Conservation (phyloP, 306 rosid genomes). For the Prinsepia uniflora region DNA sequence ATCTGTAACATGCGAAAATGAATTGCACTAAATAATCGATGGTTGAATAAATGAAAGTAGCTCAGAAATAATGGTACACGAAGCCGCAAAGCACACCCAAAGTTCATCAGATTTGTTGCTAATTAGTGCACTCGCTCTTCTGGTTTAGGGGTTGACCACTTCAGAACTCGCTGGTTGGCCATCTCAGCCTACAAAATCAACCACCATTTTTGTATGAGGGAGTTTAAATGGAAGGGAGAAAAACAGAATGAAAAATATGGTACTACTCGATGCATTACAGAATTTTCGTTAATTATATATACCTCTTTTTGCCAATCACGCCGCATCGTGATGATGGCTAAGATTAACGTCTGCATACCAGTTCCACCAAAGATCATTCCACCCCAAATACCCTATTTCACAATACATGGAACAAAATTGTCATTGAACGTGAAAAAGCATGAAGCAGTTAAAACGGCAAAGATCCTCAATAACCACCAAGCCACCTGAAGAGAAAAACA, state of each 20-base stretch:
- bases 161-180: constrained; percentile 32
- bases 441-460: neutral
- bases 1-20: too few species aligned
- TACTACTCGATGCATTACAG: too few species aligned
- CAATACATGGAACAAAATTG: neutral
- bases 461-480: neutral
- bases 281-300: neutral
- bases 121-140: constrained; percentile 2
- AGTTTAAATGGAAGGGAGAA: neutral
- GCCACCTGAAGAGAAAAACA: neutral
- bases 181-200: constrained; percentile 39
- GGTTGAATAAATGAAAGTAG: neutral
- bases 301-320: constrained; percentile 71
- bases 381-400: constrained; percentile 65
- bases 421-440: too few species aligned
- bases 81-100: neutral
- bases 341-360: constrained; percentile 48
- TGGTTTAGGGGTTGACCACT: constrained; percentile 32
- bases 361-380: constrained; percentile 89
- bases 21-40: neutral
- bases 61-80: neutral
- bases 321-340: constrained; percentile 33
- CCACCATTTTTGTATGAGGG: neutral
- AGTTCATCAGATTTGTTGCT: neutral
- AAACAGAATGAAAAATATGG: too few species aligned